Conservation (phyloP, 331 rosid genomes). For the Quercus lobata region DNA sequence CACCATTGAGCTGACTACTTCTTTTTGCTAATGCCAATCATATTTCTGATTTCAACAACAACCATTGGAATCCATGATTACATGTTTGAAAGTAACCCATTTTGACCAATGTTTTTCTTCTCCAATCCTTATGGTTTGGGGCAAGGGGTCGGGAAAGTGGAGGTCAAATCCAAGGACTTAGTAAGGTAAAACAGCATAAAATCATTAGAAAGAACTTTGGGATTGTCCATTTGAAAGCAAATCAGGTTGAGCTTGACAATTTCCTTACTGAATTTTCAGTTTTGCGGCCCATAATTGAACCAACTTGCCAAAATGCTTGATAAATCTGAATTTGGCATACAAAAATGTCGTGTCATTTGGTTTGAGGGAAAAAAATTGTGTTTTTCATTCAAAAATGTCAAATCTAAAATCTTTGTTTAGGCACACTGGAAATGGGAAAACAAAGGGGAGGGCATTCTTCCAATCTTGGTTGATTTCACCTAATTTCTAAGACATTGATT, state of each 20-base stretch:
- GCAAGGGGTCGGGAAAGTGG: conserved; percentile 10
- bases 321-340: conserved; percentile 15
- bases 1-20: background rate
- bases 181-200: conserved; percentile 8
- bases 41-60: conserved; percentile 21
- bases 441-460: too few species aligned
- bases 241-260: conserved; percentile 35
- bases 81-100: conserved; percentile 10
- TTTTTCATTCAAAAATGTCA: background rate
- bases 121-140: conserved; percentile 33
- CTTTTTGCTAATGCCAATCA: background rate
- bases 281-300: conserved; percentile 25
- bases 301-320: background rate
- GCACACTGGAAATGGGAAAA: too few species aligned
- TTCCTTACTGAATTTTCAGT: background rate
- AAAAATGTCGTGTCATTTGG: background rate
- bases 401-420: background rate
- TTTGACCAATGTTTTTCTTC: conserved; percentile 15
- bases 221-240: background rate
- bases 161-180: conserved; percentile 5
- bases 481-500: too few species aligned
- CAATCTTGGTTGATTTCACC: too few species aligned
- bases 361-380: too few species aligned
- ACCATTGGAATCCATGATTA: conserved; percentile 28
- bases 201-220: background rate